These are phyloP conservation scores for Actinomortierella wolfii DNA, from an alignment of 371 early-diverging fungal genomes.

Conservation along the genomic window DNA sequence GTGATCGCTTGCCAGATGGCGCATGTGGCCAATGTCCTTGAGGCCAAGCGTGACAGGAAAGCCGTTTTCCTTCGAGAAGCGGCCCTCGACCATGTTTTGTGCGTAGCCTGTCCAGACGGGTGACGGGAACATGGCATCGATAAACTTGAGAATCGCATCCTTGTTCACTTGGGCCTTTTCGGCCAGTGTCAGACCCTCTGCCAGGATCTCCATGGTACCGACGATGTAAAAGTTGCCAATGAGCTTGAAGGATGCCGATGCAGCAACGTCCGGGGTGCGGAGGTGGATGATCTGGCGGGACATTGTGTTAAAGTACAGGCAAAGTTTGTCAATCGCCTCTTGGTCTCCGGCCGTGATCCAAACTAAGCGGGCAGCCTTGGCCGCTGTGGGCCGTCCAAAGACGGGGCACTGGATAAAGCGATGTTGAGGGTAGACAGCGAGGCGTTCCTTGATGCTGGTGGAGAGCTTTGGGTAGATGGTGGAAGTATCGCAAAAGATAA, in stretches of 20 bases:
- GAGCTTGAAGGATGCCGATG: conserved; percentile 61
- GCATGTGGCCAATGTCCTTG: conserved; percentile 58
- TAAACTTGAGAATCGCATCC: conserved; percentile 58
- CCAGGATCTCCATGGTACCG: conserved; percentile 60
- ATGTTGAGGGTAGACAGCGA: conserved; percentile 19
- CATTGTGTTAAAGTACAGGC: conserved; percentile 30
- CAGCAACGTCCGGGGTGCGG: conserved; percentile 44
- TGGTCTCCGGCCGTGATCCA: conserved; percentile 49
- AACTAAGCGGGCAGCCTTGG: conserved; percentile 50
- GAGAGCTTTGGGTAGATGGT: conserved; percentile 41
- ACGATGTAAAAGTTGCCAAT: conserved; percentile 72
- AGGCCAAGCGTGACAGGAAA: conserved; percentile 53
- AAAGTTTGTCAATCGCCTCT: conserved; percentile 20
- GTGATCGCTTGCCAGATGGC: conserved; percentile 19
- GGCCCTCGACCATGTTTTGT: conserved; percentile 51
- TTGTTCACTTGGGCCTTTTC: conserved; percentile 61
- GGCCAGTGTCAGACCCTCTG: conserved; percentile 73
- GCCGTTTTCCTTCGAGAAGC: conserved; percentile 49
- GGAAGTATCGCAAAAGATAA: conserved; percentile 45
- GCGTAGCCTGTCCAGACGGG: conserved; percentile 46
- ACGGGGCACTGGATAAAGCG: conserved; percentile 52
- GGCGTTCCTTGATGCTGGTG: conserved; percentile 18
- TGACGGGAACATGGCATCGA: conserved; percentile 59
- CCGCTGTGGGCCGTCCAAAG: conserved; percentile 59
- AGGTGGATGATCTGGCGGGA: conserved; percentile 18